Percentiles rank a stretch among this genome's conserved stretches.
phyloP scores from a whole-genome alignment of 768 basidiomycete species.

The Mycena metata region DNA sequence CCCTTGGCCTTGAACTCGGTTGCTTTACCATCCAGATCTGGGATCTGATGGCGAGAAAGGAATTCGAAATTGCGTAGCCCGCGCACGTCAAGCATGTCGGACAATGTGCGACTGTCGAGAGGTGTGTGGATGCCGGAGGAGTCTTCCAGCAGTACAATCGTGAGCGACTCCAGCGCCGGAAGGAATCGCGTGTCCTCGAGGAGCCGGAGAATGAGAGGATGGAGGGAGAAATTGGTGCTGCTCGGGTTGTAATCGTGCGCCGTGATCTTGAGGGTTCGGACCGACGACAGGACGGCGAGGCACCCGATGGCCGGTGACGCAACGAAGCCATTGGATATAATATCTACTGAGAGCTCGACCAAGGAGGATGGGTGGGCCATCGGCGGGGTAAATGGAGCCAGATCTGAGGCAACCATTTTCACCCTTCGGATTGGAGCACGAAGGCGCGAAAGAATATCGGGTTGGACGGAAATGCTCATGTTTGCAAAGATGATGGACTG shows the following conservation, averaged over 20 bases:
- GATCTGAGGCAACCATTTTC: background rate
- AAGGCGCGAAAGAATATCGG: background rate
- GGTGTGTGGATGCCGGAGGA: too few relatives aligned
- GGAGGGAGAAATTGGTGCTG: too few relatives aligned
- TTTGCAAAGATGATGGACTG: background rate
- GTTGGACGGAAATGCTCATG: background rate
- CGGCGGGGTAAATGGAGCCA: background rate
- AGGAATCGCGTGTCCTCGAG: background rate
- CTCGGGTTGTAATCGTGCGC: too few relatives aligned
- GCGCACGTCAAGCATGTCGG: background rate
- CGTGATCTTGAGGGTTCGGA: too few relatives aligned
- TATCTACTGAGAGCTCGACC: background rate
- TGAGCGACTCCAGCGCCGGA: background rate
- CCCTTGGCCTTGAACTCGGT: too few relatives aligned
- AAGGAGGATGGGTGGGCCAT: background rate
- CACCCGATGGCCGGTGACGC: too few relatives aligned
- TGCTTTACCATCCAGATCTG: too few relatives aligned
- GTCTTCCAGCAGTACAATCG: background rate
- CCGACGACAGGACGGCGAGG: too few relatives aligned
- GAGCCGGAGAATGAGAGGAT: background rate
- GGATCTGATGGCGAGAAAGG: background rate
- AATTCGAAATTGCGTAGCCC: background rate
- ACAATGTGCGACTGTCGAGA: background rate
- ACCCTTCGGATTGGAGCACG: background rate
- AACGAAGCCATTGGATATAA: too few relatives aligned